Percentiles rank a stretch among this genome's conserved stretches.
These are phyloP conservation scores for Pythium apleroticum DNA, from an alignment of 352 stramenopile species.

Conservation along the genomic window DNA sequence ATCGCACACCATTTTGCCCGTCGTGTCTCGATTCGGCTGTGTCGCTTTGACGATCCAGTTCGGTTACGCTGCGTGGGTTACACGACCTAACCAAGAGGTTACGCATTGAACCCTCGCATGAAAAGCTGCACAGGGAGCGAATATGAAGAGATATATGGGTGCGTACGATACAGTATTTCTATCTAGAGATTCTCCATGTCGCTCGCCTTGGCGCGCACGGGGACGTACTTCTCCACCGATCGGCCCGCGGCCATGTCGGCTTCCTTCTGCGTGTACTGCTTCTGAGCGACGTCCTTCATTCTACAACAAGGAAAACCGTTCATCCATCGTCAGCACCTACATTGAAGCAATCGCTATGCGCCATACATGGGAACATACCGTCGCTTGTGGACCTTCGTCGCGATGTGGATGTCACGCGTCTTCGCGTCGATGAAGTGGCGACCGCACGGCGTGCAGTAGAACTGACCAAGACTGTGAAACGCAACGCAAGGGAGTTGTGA, in stretches of 20 bases:
- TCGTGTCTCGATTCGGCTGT: not conserved
- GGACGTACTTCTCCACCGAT: conserved; percentile 69
- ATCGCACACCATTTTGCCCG: conserved; percentile 59
- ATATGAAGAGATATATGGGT: conserved; percentile 20
- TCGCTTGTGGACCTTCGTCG: conserved; percentile 87
- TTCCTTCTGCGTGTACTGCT: conserved; percentile 89
- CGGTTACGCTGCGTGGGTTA: conserved; percentile 13
- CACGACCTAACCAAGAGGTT: conserved; percentile 2
- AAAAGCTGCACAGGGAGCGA: not conserved
- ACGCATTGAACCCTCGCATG: not conserved
- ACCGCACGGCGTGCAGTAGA: conserved; percentile 86
- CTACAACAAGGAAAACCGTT: conserved; percentile 21
- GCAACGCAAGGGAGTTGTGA: not conserved
- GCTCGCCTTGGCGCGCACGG: conserved; percentile 41
- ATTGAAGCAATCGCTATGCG: not conserved
- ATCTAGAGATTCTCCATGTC: conserved; percentile 72
- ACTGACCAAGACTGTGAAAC: conserved; percentile 66
- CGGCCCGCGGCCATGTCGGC: conserved; percentile 73
- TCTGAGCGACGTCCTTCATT: conserved; percentile 88
- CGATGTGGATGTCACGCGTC: conserved; percentile 77
- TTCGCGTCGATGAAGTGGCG: conserved; percentile 85
- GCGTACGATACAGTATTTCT: conserved; percentile 9
- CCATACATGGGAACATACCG: conserved; percentile 31
- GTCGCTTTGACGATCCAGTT: not conserved
- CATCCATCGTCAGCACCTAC: not conserved